Evolutionary conservation across 345 rosid species (phyloP), one percentile per base, ranked within the genome.

Genomic region (Euphorbia tirucalli): DNA sequence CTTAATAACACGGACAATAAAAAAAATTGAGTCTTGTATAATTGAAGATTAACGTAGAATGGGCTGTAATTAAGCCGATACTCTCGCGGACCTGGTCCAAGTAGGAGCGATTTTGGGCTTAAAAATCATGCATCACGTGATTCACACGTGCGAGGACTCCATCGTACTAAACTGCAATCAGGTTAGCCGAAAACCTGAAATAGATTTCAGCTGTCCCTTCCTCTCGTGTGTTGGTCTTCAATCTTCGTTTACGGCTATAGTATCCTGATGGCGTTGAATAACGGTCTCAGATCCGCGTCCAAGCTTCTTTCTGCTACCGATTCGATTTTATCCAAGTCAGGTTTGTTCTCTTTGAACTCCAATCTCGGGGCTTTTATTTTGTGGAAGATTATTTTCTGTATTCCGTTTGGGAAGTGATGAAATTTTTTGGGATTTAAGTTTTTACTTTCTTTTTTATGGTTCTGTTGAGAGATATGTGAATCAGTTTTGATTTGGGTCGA

Each of bases 231-330:
- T n/a, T n/a, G n/a, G n/a, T n/a, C n/a, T n/a, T 11, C 10, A 15
- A 41, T 61, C 27, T 46, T 11, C 65, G 30, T 41, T 57, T 43
- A 0, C 11, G 55, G 48, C 31, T 27, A 18, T 4, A 22, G 1
- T 65, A 70, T 63, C 49, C 21, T 4, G 60, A 88, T 88, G 93
- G 91, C 94, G 84, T 71, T 87, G 84, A 87, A 78, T 84, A 85
- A 77, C 30, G 88, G 90, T 0, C 58, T 93, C 65, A 83, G 95
- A 88, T 89, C 95, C 50, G 83, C 86, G 39, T 80, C 98, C 8
- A 89, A 68, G 90, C 81, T 93, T n/a, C 44, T 93, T 0, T 69
- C 82, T 18, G 83, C 90, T 10, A 80, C 96, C 30, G 84, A 82
- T 65, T 77, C 92, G 46, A 61, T 87, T 55, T 27, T 86, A 43